These are phyloP conservation scores for Aspergillus wentii DNA, from an alignment of 495 filamentous ascomycete genomes.

Conservation along the genomic window DNA sequence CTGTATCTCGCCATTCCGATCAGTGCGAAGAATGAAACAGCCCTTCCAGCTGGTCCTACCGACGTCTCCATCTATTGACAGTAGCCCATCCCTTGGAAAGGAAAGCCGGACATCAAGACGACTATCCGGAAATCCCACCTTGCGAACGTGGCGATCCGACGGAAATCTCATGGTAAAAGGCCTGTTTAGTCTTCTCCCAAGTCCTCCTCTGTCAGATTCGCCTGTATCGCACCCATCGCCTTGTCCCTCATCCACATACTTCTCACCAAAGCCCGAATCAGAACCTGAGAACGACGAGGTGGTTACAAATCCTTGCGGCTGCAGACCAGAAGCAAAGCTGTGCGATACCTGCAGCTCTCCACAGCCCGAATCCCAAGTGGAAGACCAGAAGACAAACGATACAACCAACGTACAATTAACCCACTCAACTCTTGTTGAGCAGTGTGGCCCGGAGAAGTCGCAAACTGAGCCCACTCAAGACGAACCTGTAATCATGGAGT, in stretches of 20 bases:
- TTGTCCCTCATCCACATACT: constrained; percentile 30
- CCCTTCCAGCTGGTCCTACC: constrained; percentile 40
- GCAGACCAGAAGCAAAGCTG: neutral
- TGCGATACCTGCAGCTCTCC: constrained; percentile 15
- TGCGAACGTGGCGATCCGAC: constrained; percentile 41
- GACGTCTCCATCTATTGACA: constrained; percentile 29
- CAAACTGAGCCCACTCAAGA: constrained; percentile 7
- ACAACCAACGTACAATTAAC: constrained; percentile 33
- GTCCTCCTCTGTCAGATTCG: constrained; percentile 38
- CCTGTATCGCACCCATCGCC: constrained; percentile 22
- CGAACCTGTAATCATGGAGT: constrained; percentile 7
- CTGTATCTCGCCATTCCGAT: constrained; percentile 39
- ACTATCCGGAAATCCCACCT: constrained; percentile 15
- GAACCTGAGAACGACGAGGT: constrained; percentile 8
- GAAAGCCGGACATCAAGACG: constrained; percentile 11
- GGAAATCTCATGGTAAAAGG: constrained; percentile 30
- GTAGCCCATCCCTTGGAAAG: constrained; percentile 11
- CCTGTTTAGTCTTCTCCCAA: constrained; percentile 38
- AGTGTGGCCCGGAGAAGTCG: constrained; percentile 20
- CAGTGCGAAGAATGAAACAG: constrained; percentile 44
- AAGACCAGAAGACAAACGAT: constrained; percentile 8
- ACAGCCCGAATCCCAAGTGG: constrained; percentile 3
- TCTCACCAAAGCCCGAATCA: constrained; percentile 18
- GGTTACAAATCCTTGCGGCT: constrained; percentile 3
- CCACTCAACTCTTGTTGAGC: constrained; percentile 31